Percentiles rank a stretch among this genome's conserved stretches.
phyloP scores from a whole-genome alignment of 192 early-diverging fungal species.

The Coemansia sp. region DNA sequence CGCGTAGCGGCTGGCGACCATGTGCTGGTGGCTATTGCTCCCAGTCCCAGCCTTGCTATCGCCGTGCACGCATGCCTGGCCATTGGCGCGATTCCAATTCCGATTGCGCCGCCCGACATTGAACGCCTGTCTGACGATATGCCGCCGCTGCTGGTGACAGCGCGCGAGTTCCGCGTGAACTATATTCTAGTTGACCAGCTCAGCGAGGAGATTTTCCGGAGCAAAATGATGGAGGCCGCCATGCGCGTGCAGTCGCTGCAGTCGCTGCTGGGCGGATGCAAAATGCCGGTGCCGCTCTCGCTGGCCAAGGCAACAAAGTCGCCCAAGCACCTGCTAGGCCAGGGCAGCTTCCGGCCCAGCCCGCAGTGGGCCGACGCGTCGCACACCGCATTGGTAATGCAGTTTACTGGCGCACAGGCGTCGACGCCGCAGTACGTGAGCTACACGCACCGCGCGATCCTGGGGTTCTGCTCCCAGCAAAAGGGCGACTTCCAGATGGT shows the following conservation, averaged over 20 bases:
- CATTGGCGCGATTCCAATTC: conserved; percentile 70
- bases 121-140: conserved; percentile 65
- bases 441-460: conserved; percentile 35
- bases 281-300: conserved; percentile 60
- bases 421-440: conserved; percentile 49
- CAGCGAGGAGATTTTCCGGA: conserved; percentile 65
- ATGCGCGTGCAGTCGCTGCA: conserved; percentile 54
- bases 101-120: conserved; percentile 64
- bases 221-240: conserved; percentile 53
- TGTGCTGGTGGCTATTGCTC: conserved; percentile 62
- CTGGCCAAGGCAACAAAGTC: conserved; percentile 65
- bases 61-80: conserved; percentile 76
- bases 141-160: conserved; percentile 56
- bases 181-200: conserved; percentile 59
- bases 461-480: conserved; percentile 42
- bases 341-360: conserved; percentile 53
- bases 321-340: conserved; percentile 55
- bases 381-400: conserved; percentile 57
- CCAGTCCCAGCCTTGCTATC: conserved; percentile 65
- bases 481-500: conserved; percentile 53
- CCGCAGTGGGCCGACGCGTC: conserved; percentile 55
- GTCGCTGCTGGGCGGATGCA: conserved; percentile 21
- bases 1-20: conserved; percentile 55
- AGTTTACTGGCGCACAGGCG: conserved; percentile 38
- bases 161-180: conserved; percentile 58